Percentiles rank a stretch among this genome's conserved stretches.
Conservation (phyloP, 2,329 filamentous ascomycete species). For the Penicillium sp. region DNA sequence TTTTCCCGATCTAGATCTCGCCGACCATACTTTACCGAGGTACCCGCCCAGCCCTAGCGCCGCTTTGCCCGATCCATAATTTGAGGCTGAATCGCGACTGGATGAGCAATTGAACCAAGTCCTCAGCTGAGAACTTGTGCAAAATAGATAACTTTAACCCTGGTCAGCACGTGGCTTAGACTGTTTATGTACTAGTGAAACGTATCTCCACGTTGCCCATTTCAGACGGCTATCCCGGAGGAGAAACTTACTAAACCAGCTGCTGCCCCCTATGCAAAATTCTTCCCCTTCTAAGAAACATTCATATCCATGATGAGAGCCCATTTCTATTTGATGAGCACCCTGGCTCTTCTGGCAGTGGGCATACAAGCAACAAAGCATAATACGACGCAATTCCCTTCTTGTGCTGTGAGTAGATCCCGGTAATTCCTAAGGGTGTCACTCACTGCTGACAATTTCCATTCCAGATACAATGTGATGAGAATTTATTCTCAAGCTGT, state of each 20-base stretch:
- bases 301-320: constrained; percentile 8
- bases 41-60: neutral
- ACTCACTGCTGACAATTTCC: neutral
- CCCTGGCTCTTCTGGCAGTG: constrained; percentile 8
- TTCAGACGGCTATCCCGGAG: neutral
- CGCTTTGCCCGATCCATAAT: neutral
- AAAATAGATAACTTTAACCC: constrained; percentile 9
- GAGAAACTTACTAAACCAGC: constrained; percentile 12
- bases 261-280: neutral
- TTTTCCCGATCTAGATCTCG: constrained; percentile 9
- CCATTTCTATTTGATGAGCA: constrained; percentile 2
- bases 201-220: constrained; percentile 8
- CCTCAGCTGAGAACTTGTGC: constrained; percentile 1
- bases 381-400: constrained; percentile 6
- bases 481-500: constrained; percentile 12
- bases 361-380: constrained; percentile 1
- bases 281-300: neutral
- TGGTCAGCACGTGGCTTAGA: neutral
- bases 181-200: neutral
- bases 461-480: constrained; percentile 9
- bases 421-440: neutral
- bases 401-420: constrained; percentile 11
- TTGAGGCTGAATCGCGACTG: neutral
- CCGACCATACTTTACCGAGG: neutral
- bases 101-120: neutral